Conservation (phyloP, 2,329 filamentous ascomycete genomes). For the Pyricularia sp. region DNA sequence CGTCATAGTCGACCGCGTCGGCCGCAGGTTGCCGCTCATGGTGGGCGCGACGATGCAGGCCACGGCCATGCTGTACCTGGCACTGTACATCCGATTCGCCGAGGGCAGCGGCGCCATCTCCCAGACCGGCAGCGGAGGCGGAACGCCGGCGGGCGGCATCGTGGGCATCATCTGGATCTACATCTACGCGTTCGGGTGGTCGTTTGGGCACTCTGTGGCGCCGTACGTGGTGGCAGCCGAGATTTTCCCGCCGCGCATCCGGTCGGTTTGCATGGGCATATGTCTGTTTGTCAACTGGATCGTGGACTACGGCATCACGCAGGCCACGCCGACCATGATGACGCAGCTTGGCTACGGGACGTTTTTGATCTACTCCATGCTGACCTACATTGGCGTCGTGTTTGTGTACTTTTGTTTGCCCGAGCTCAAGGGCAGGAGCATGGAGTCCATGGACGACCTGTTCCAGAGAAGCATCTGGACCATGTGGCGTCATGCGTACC, state of each 20-base stretch:
- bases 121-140: not conserved
- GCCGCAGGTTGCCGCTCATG: constrained; percentile 16
- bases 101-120: constrained; percentile 9
- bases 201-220: constrained; percentile 12
- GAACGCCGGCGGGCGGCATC: constrained; percentile 1
- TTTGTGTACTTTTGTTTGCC: constrained; percentile 30
- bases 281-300: constrained; percentile 18
- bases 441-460: constrained; percentile 35
- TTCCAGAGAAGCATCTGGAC: constrained; percentile 25
- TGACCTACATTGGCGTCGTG: constrained; percentile 21
- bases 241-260: constrained; percentile 18
- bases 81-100: constrained; percentile 20
- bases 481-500: constrained; percentile 27
- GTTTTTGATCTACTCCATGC: constrained; percentile 20
- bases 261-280: constrained; percentile 14
- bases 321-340: constrained; percentile 20
- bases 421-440: constrained; percentile 34
- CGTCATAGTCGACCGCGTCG: constrained; percentile 18
- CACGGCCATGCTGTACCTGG: constrained; percentile 16
- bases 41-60: constrained; percentile 12
- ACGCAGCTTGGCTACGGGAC: constrained; percentile 22
- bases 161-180: constrained; percentile 14
- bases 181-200: constrained; percentile 17
- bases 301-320: constrained; percentile 17
- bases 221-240: constrained; percentile 15